Base-by-base conservation (phyloP, 345 rosid genomes). In the Cardamine resedifolia region DNA sequence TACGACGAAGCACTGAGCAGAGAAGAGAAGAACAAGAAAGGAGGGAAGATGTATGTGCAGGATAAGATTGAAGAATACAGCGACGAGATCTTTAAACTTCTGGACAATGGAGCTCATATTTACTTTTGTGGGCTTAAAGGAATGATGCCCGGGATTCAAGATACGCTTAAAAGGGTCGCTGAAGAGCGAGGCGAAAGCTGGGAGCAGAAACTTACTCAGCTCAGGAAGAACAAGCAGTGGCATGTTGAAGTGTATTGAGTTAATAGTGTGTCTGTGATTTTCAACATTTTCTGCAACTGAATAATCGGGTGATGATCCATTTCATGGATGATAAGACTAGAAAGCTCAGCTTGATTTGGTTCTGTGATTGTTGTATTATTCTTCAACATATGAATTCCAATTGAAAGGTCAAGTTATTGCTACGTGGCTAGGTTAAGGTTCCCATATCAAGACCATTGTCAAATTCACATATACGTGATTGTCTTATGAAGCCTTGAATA, bases 201-300 rank as follows among this genome's bases (percentile, higher is more conserved):
- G 99, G 96, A 91, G 12, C 81, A 84, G 90, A 95, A 90, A 86
- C 99, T 91, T 49, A 79, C 89, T 16, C 96, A 85, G 67, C 96
- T 95, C n/a, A 95, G 93, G 82, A 95, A 90, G 94, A 95, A 90
- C 76, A 95, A 91, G 75, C 99, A 91, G 68, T 95, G 99, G 99
- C 99, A 95, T 69, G 98, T 95, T 2, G 99, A 95, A 79, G 99
- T 95, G 11, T 95, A 95, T 75, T 95, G 83, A 84, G 50, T 34
- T 64, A 11, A 7, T 43, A n/a, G 64, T 68, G 7, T 58, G 6
- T 51, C 3, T 62, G 50, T 33, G 31, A 19, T 52, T 19, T 44
- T 33, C 30, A 7, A 30, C n/a, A 52, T 60, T 21, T 27, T 60
- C 14, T 75, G 74, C 64, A 62, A 68, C 19, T 28, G 63, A 60